Evolutionary conservation across 192 early-diverging fungal genomes (phyloP).

Genomic region (Coemansia sp.): DNA sequence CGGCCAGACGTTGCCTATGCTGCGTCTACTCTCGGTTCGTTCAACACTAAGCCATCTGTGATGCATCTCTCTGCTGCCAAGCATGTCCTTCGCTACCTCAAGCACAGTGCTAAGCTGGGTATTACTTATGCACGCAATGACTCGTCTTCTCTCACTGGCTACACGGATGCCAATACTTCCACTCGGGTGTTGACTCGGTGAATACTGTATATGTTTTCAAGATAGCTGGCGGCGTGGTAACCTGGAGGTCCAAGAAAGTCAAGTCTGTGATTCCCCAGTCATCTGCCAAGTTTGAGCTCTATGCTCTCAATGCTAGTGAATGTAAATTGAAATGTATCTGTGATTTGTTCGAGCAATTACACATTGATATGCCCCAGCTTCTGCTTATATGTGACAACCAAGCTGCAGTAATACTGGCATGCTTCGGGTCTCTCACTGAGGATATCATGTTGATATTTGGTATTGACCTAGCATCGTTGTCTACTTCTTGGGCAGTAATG

Average conservation of each 20-base stretch:
- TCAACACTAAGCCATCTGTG: not conserved
- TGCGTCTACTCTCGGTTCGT: slow-evolving; percentile 11
- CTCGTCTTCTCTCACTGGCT: not conserved
- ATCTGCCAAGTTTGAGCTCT: too few species aligned
- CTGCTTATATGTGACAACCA: too few species aligned
- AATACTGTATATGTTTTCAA: slow-evolving; percentile 6
- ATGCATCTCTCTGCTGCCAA: slow-evolving; percentile 14
- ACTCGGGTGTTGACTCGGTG: not conserved
- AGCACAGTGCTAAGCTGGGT: slow-evolving; percentile 9
- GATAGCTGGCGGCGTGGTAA: slow-evolving; percentile 8
- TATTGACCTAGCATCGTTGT: too few species aligned
- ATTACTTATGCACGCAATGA: not conserved
- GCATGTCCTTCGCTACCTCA: slow-evolving; percentile 14
- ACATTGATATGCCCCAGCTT: too few species aligned
- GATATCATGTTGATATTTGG: too few species aligned
- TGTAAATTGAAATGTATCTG: too few species aligned
- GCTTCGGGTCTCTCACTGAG: too few species aligned
- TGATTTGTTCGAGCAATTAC: too few species aligned
- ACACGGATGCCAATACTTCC: slow-evolving; percentile 19
- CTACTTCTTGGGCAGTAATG: too few species aligned
- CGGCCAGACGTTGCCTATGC: slow-evolving; percentile 13
- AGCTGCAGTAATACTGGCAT: too few species aligned
- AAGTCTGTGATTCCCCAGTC: slow-evolving; percentile 19
- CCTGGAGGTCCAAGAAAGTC: slow-evolving; percentile 17
- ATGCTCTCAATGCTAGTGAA: too few species aligned